These are phyloP conservation scores for Liquidambar formosana DNA, from an alignment of 164 flowering plant species.

Conservation along the genomic window DNA sequence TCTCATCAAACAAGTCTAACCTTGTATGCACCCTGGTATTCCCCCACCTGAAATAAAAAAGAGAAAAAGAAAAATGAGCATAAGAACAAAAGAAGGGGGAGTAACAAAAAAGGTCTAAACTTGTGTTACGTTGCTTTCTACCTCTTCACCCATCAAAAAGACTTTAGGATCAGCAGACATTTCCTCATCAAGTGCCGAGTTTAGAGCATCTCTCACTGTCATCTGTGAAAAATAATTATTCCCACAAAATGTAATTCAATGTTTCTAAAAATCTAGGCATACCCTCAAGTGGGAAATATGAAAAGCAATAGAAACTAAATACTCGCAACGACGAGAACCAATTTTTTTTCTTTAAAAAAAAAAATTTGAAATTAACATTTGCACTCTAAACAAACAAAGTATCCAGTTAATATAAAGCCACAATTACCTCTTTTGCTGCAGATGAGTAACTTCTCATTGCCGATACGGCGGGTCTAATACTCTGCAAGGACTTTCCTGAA, in stretches of 20 bases:
- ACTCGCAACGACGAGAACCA: too few species aligned
- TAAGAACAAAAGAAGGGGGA: conserved; percentile 7
- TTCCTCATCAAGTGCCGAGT: conserved; percentile 60
- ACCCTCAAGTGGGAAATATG: background rate
- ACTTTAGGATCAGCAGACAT: conserved; percentile 63
- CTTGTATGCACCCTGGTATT: conserved; percentile 99
- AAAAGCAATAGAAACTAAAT: background rate
- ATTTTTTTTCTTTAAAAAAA: too few species aligned
- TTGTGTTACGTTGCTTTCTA: too few species aligned
- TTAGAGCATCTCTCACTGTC: conserved; percentile 53
- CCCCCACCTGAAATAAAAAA: conserved; percentile 72
- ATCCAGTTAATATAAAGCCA: background rate
- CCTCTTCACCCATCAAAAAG: conserved; percentile 90
- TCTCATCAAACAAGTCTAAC: conserved; percentile 39
- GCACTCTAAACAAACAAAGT: background rate
- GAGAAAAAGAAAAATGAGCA: conserved; percentile 1
- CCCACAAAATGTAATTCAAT: background rate
- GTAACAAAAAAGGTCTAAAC: too few species aligned
- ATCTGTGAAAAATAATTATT: conserved; percentile 26
- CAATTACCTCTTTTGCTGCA: conserved; percentile 35
- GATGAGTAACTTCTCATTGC: conserved; percentile 31
- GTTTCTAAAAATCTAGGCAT: background rate
- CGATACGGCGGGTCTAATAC: conserved; percentile 28
- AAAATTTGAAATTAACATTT: background rate
- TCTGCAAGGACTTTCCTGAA: conserved; percentile 23